A percentile compares a stretch with the other conserved stretches of the same genome.
phyloP scores from a whole-genome alignment of 768 basidiomycete species.

The Amanita muscaria region DNA sequence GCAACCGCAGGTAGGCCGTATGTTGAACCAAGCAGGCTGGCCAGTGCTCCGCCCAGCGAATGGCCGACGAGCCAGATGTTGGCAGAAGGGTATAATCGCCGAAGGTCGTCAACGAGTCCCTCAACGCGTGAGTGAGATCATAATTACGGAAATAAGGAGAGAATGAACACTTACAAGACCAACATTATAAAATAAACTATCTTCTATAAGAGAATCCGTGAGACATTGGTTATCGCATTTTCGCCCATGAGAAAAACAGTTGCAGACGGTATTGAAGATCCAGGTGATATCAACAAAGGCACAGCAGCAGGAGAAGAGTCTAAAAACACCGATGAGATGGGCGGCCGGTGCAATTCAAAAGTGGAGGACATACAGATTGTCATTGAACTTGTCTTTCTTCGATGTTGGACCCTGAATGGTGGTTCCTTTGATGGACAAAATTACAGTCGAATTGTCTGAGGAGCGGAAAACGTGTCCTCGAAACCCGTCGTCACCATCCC shows the following conservation, averaged over 20 bases:
- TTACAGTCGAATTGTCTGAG: conserved; percentile 68
- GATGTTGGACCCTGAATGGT: conserved; percentile 80
- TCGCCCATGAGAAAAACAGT: conserved; percentile 67
- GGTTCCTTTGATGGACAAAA: conserved; percentile 86
- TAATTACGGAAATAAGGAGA: conserved; percentile 1
- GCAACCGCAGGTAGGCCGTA: conserved; percentile 89
- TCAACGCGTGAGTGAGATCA: conserved; percentile 20
- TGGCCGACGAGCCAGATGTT: conserved; percentile 89
- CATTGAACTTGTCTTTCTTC: conserved; percentile 89
- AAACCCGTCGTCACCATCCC: conserved; percentile 71
- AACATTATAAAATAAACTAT: conserved; percentile 86
- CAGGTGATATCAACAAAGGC: conserved; percentile 84
- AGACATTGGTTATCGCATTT: conserved; percentile 78
- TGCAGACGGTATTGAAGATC: conserved; percentile 78
- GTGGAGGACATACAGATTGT: conserved; percentile 45
- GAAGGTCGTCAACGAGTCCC: conserved; percentile 85
- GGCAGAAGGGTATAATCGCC: conserved; percentile 70
- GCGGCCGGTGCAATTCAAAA: background rate
- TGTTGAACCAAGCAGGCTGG: conserved; percentile 81
- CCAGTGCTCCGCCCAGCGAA: conserved; percentile 85
- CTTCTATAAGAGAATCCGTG: conserved; percentile 73
- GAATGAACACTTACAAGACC: conserved; percentile 55
- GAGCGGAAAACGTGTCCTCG: conserved; percentile 85
- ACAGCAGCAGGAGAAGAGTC: conserved; percentile 87
- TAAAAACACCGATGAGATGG: conserved; percentile 12